Evolutionary conservation across 192 early-diverging fungal genomes (phyloP).

Genomic region (Radiomyces spectabilis): DNA sequence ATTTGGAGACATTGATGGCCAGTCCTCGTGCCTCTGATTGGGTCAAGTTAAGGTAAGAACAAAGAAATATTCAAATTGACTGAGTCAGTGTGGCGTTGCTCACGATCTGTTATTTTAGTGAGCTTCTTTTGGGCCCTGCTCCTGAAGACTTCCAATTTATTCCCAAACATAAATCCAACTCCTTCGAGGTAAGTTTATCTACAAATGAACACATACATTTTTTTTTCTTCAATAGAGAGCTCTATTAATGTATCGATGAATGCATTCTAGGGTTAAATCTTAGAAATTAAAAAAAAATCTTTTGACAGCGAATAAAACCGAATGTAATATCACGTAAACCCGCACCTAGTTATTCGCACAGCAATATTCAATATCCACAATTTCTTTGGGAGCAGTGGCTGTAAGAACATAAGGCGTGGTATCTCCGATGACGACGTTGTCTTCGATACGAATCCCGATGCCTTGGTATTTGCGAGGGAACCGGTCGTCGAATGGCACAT

Average conservation of each 20-base stretch:
- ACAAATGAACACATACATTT: too few species aligned
- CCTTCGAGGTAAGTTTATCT: constrained; percentile 36
- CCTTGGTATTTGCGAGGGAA: constrained; percentile 81
- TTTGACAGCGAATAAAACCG: neutral
- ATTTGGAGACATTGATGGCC: constrained; percentile 93
- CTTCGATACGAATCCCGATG: constrained; percentile 93
- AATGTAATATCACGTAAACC: too few species aligned
- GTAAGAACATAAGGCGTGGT: constrained; percentile 63
- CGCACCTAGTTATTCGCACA: constrained; percentile 10
- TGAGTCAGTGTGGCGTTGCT: neutral
- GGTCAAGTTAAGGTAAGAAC: constrained; percentile 69
- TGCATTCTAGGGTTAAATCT: neutral
- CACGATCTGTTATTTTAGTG: constrained; percentile 30
- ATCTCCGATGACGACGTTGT: constrained; percentile 82
- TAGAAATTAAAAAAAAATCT: neutral
- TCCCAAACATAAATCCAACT: constrained; percentile 92
- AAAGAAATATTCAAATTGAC: neutral
- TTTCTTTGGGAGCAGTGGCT: constrained; percentile 72
- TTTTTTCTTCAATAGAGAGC: neutral
- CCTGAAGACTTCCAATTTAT: constrained; percentile 83
- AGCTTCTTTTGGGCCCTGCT: constrained; percentile 85
- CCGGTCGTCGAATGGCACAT: constrained; percentile 67
- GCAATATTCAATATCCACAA: constrained; percentile 71
- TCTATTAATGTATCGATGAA: neutral
- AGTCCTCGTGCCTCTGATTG: constrained; percentile 73